These are phyloP conservation scores for Byssothecium circinans DNA, from an alignment of 2,329 filamentous ascomycete genomes.

Conservation along the genomic window DNA sequence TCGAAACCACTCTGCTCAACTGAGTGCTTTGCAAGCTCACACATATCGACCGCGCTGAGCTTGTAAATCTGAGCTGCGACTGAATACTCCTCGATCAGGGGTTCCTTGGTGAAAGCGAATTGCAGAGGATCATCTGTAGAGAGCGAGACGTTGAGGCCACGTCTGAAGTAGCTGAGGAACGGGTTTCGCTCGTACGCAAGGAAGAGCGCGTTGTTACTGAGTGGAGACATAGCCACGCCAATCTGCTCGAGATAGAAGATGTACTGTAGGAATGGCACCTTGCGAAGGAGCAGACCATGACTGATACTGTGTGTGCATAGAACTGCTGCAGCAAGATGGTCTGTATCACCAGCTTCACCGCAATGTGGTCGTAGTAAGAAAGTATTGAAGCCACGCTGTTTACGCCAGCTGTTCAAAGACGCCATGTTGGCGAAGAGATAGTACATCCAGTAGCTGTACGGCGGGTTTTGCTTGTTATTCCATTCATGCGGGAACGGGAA, in stretches of 20 bases:
- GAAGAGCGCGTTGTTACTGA: constrained; percentile 97
- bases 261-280: constrained; percentile 93
- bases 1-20: constrained; percentile 96
- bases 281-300: constrained; percentile 87
- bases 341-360: constrained; percentile 93
- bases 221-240: constrained; percentile 97
- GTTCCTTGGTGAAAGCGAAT: constrained; percentile 98
- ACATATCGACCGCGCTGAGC: constrained; percentile 96
- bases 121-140: constrained; percentile 97
- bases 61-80: constrained; percentile 99
- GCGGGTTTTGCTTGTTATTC: constrained; percentile 92
- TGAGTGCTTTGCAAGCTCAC: constrained; percentile 93
- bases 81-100: constrained; percentile 95
- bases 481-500: constrained; percentile 88
- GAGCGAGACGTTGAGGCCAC: constrained; percentile 91
- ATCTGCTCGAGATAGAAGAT: constrained; percentile 98
- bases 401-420: constrained; percentile 89
- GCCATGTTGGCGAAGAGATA: constrained; percentile 93
- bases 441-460: constrained; percentile 99
- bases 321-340: constrained; percentile 89
- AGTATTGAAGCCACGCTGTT: constrained; percentile 91
- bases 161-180: constrained; percentile 92
- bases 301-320: constrained; percentile 96
- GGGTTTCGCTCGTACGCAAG: constrained; percentile 96
- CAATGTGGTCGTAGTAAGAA: constrained; percentile 92